Evolutionary conservation across 2,329 filamentous ascomycete genomes (phyloP), one percentile per base, ranked within the genome.

Genomic region (Coniochaeta prunicola): DNA sequence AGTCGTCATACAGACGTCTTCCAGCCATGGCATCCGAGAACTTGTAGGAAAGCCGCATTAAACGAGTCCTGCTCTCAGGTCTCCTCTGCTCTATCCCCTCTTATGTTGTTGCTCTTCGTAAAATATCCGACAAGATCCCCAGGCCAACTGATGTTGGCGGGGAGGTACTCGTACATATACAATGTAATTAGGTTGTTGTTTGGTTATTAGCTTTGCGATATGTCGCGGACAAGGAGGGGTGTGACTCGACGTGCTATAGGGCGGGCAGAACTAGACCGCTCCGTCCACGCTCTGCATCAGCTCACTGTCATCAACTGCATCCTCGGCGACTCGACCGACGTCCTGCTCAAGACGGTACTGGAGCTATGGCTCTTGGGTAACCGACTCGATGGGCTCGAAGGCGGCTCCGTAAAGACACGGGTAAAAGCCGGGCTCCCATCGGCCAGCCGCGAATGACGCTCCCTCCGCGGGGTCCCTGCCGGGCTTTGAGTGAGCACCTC

Each of bases 381-480:
- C 59, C 78, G 75, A 63, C 77, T 78, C 24, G 81, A 76, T 4
- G 83, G 81, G 60, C 79, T 85, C 13, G 80, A 76, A 40, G 77
- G 77, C 0, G 85, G 84, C 50, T 87, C 83, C 10, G 85, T 83
- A 64, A 88, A 88, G 38, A 88, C 83, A 26, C 82, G 76, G 2
- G 84, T 88, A 62, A 88, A 88, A 1, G 85, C 85, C n/a, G 85
- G 85, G 65, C 84, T 87, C 2, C 82, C 84, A 57, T 85, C 82
- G 12, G 60, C 56, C 36, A 73, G 69, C 26, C 73, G 71, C 9
- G 75, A 73, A 42, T 74, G 68, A 53, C 79, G 75, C 19, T 77
- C 75, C 28, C 76, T 75, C 42, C 73, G 74, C 2, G 80, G 78
- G 1, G 80, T 84, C 30, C 76, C 71, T 9, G 75, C 76, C 1